phyloP scores from a whole-genome alignment of 2,329 filamentous ascomycete genomes.

The Aspergillus brunneoviolaceus region DNA sequence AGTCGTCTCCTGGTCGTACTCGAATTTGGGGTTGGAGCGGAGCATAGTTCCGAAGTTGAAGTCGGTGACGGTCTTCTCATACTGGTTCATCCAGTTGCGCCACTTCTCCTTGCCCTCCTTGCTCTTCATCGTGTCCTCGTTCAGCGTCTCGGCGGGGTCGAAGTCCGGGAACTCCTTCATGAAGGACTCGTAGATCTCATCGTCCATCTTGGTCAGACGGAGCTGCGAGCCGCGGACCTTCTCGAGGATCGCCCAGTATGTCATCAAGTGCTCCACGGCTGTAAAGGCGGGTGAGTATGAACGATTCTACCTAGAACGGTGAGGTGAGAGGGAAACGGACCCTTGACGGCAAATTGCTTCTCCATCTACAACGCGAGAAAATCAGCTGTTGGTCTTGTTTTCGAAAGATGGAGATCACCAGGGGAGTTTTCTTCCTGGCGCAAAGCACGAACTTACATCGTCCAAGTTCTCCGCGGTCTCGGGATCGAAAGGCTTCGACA shows the following conservation, averaged over 20 bases:
- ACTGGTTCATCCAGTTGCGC: slow-evolving; percentile 90
- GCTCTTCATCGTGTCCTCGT: slow-evolving; percentile 98
- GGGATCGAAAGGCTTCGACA: slow-evolving; percentile 50
- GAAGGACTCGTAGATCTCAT: slow-evolving; percentile 91
- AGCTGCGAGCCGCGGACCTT: slow-evolving; percentile 84
- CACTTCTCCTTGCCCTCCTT: slow-evolving; percentile 90
- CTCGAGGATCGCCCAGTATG: slow-evolving; percentile 95
- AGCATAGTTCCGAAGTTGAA: slow-evolving; percentile 98
- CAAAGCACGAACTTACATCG: slow-evolving; percentile 53
- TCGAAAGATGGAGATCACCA: not conserved
- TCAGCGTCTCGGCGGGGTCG: slow-evolving; percentile 73
- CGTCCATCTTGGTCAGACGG: slow-evolving; percentile 88
- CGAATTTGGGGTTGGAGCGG: slow-evolving; percentile 70
- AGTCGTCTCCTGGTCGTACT: slow-evolving; percentile 85
- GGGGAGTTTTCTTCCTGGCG: not conserved
- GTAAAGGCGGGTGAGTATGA: slow-evolving; percentile 12
- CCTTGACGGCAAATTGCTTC: slow-evolving; percentile 98
- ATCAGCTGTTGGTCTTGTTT: slow-evolving; percentile 24
- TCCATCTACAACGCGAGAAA: slow-evolving; percentile 66
- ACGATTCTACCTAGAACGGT: not conserved
- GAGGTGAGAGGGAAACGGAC: slow-evolving; percentile 43
- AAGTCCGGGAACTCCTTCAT: slow-evolving; percentile 88
- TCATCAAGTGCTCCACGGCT: slow-evolving; percentile 92
- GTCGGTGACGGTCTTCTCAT: slow-evolving; percentile 93
- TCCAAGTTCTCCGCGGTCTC: slow-evolving; percentile 69